A percentile compares a stretch with the other conserved stretches of the same genome.
Conservation (phyloP, 352 stramenopile species). For the Stephanocyclus meneghinianus region DNA sequence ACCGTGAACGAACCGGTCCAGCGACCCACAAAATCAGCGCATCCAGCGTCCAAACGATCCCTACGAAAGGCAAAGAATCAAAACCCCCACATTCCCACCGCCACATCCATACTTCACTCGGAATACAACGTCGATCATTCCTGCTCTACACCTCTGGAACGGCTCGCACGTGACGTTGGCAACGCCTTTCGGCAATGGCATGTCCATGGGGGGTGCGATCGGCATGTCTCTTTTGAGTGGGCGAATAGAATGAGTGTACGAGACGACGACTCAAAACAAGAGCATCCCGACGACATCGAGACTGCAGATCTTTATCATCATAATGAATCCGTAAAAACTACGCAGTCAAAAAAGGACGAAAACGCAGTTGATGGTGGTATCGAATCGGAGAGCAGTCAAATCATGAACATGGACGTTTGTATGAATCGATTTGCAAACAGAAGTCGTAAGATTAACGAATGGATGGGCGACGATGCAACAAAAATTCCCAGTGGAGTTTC, state of each 20-base stretch:
- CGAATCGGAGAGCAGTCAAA: not conserved
- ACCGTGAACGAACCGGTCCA: not conserved
- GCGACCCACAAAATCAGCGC: not conserved
- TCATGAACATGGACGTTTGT: slow-evolving; percentile 41
- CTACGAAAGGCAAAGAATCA: not conserved
- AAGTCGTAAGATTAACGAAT: slow-evolving; percentile 27
- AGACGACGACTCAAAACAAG: not conserved
- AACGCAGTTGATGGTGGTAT: not conserved
- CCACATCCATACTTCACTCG: slow-evolving; percentile 24
- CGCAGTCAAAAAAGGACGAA: not conserved
- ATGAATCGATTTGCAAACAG: slow-evolving; percentile 31
- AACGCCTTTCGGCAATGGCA: slow-evolving; percentile 73
- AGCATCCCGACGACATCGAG: not conserved
- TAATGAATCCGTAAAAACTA: slow-evolving; percentile 14
- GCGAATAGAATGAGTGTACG: slow-evolving; percentile 16
- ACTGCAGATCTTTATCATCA: not conserved
- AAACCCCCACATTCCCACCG: slow-evolving; percentile 4
- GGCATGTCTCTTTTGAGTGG: slow-evolving; percentile 66
- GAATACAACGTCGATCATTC: slow-evolving; percentile 80
- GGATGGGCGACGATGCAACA: slow-evolving; percentile 26
- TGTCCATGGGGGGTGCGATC: slow-evolving; percentile 68
- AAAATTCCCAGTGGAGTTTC: slow-evolving; percentile 3
- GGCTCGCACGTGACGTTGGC: slow-evolving; percentile 74
- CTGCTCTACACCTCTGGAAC: slow-evolving; percentile 75
- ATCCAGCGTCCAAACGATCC: not conserved